These are phyloP conservation scores for Elsinoe necatrix DNA, from an alignment of 2,329 filamentous ascomycete species.

Conservation along the genomic window DNA sequence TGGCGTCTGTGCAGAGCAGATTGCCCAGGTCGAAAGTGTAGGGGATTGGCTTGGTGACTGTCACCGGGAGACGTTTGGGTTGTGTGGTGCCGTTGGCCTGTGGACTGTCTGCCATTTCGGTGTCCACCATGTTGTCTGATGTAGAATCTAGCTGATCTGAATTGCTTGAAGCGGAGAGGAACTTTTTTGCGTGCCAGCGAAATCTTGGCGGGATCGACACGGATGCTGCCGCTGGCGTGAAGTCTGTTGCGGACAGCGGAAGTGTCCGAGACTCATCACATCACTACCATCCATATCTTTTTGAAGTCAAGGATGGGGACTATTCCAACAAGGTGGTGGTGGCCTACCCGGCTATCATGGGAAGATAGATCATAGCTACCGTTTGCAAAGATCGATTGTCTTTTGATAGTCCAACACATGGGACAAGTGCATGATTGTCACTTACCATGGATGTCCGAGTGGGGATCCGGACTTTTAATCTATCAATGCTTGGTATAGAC, in stretches of 20 bases:
- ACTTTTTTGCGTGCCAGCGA: constrained; percentile 8
- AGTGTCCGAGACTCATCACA: not conserved
- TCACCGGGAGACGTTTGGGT: constrained; percentile 18
- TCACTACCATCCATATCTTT: not conserved
- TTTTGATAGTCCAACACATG: no score
- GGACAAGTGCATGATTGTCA: not conserved
- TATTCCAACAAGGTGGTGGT: no score
- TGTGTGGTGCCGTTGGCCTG: constrained; percentile 8
- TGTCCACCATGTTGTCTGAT: constrained; percentile 11
- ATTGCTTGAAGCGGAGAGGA: not conserved
- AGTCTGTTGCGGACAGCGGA: constrained; percentile 1
- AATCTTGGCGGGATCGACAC: constrained; percentile 5
- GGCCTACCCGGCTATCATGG: no score
- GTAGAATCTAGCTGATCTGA: not conserved
- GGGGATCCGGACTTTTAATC: constrained; percentile 12
- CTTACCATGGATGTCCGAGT: not conserved
- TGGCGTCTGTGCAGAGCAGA: constrained; percentile 77
- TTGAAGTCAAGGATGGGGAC: no score
- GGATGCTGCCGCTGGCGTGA: not conserved
- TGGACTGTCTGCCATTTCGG: constrained; percentile 16
- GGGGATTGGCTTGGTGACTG: constrained; percentile 64
- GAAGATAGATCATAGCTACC: no score
- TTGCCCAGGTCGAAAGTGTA: constrained; percentile 89
- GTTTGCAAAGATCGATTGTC: no score
- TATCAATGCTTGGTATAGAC: constrained; percentile 1